These are phyloP conservation scores for Mycosphaerella sp. DNA, from an alignment of 2,329 filamentous ascomycete species.

Conservation along the genomic window DNA sequence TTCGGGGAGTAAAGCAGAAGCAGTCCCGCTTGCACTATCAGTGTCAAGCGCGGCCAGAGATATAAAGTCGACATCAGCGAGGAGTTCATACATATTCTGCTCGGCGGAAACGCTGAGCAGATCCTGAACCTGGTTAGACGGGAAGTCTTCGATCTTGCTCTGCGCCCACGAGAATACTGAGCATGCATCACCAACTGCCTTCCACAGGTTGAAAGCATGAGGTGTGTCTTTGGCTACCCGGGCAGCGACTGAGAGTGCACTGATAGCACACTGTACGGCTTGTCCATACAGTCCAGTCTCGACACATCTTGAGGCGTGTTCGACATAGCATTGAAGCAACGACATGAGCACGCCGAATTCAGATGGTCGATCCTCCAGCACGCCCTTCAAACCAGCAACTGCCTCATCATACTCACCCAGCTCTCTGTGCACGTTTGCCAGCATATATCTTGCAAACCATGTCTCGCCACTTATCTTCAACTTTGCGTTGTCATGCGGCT, in stretches of 20 bases:
- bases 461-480: constrained; percentile 58
- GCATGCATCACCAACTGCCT: constrained; percentile 81
- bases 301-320: constrained; percentile 69
- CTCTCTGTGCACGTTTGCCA: constrained; percentile 89
- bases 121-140: constrained; percentile 50
- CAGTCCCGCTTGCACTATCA: constrained; percentile 23
- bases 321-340: constrained; percentile 78
- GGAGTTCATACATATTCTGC: constrained; percentile 52
- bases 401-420: constrained; percentile 85
- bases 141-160: constrained; percentile 58
- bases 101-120: constrained; percentile 54
- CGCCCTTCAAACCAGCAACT: constrained; percentile 66
- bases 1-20: constrained; percentile 44
- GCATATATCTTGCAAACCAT: constrained; percentile 97
- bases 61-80: constrained; percentile 65
- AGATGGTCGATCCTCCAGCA: constrained; percentile 59
- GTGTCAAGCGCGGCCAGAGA: constrained; percentile 14
- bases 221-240: constrained; percentile 55
- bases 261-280: constrained; percentile 62
- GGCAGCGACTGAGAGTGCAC: constrained; percentile 63
- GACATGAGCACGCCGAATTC: constrained; percentile 88
- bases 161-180: constrained; percentile 77
- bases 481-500: constrained; percentile 58
- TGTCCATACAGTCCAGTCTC: constrained; percentile 84
- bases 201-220: constrained; percentile 91